Evolutionary conservation across 2,329 filamentous ascomycete genomes (phyloP), one percentile per base, ranked within the genome.

Genomic region (Acrocalymma vagum): DNA sequence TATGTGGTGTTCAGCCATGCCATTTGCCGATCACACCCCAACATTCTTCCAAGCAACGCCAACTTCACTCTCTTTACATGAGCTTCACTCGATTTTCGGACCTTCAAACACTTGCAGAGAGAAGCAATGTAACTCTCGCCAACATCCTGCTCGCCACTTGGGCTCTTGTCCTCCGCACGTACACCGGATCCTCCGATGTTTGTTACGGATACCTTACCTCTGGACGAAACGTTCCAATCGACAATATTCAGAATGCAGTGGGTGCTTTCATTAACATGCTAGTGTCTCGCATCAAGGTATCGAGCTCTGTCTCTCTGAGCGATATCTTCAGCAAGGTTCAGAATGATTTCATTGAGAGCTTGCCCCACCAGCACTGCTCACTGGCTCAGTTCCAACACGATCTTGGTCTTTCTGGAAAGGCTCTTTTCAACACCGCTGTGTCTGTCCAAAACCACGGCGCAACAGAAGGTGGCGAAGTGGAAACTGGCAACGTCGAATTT

Each of bases 351-450:
- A 58, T 67, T 26, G 61, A 65, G 17, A 58, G 56, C 10, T 41
- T 63, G 26, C 62, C 62, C 3, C 48, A 67, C 38, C 64, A 68
- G 20, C 62, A 67, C 36, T 64, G 60, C 42, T 67, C 63, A 7
- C 45, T 68, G 11, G 74, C 75, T 9, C 74, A 78, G 45, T 74
- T 78, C 30, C 74, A 78, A 46, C 74, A 78, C 38, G 69, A 71
- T 5, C 49, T 78, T 15, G 57, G 58, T 7, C 45, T 67, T 13
- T 58, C 58, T 20, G 60, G 60, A 9, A 61, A 60, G 25, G 57
- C 73, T 3, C 58, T 78, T 10, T 76, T 78, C 59, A 78, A 78
- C 35, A 77, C 74, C 9, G 74, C 76, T 59, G 18, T 78, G 61
- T 63, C 69, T 1, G 50, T 67, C 4, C 62, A 65, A 25, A 65